A percentile compares a stretch with the other conserved stretches of the same genome.
Evolutionary conservation across 192 early-diverging fungal genomes (phyloP).

Genomic region (Podila epicladia): DNA sequence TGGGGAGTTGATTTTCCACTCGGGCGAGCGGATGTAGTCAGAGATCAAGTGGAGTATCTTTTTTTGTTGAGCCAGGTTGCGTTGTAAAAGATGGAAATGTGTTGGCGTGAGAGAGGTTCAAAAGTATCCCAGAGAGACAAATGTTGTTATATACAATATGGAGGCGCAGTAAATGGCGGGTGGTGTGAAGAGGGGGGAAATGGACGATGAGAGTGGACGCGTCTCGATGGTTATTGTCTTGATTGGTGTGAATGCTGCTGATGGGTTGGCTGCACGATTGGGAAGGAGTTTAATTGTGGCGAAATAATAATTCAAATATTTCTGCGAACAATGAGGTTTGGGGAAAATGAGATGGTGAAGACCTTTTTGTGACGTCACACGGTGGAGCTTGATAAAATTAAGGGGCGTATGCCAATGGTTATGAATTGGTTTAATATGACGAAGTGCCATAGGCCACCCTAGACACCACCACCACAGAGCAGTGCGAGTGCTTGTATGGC

Average conservation of each 20-base stretch:
- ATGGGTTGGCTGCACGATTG: too few species aligned
- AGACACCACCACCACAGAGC: slow-evolving; percentile 47
- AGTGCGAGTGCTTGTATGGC: slow-evolving; percentile 49
- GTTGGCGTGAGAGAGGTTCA: neutral
- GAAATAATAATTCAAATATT: neutral
- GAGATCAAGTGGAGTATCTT: neutral
- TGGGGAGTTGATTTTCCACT: neutral
- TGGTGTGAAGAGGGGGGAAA: too few species aligned
- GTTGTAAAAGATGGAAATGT: neutral
- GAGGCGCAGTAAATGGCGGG: too few species aligned
- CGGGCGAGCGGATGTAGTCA: neutral
- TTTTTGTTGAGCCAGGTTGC: neutral
- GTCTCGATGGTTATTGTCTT: too few species aligned
- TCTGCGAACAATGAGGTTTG: neutral
- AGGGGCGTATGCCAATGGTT: too few species aligned
- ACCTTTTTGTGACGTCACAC: neutral
- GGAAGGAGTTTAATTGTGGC: too few species aligned
- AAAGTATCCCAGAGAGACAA: neutral
- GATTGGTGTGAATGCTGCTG: too few species aligned
- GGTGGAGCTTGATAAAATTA: neutral
- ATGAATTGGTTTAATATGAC: too few species aligned
- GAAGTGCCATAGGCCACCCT: too few species aligned
- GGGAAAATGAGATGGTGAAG: slow-evolving; percentile 1
- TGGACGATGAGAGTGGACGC: too few species aligned
- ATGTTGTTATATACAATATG: too few species aligned